phyloP scores from a whole-genome alignment of 1,284 basidiomycete species.

The Phylloboletellus chloephorus region DNA sequence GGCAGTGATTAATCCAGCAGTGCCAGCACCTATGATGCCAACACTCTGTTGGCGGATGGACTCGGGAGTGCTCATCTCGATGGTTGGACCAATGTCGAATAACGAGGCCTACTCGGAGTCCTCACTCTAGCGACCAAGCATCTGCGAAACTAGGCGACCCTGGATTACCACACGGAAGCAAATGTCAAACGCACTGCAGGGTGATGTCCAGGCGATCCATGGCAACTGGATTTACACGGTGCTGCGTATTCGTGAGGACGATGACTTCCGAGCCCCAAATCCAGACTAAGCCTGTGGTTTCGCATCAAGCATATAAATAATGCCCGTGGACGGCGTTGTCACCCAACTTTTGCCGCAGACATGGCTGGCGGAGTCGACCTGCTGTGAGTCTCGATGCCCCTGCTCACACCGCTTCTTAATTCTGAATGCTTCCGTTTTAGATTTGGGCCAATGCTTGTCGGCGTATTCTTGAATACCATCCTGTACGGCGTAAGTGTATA shows the following conservation, averaged over 20 bases:
- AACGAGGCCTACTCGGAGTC: no score
- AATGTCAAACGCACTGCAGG: not conserved
- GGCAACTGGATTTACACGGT: not conserved
- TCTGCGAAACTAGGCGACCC: no score
- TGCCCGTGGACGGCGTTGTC: no score
- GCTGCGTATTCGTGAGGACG: no score
- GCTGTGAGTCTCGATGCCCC: constrained; percentile 4
- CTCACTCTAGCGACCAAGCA: no score
- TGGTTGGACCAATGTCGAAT: no score
- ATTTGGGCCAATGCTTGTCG: constrained; percentile 44
- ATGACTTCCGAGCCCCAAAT: no score
- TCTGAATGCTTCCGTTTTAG: constrained; percentile 25
- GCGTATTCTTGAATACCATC: constrained; percentile 42
- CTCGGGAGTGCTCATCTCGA: constrained; percentile 1
- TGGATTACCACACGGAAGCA: no score
- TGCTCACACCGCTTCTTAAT: not conserved
- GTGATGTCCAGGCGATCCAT: no score
- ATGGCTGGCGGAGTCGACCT: constrained; percentile 1
- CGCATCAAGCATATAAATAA: no score
- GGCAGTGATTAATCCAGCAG: constrained; percentile 55
- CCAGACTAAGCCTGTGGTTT: no score
- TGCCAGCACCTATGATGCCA: constrained; percentile 52
- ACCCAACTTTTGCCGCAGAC: constrained; percentile 1
- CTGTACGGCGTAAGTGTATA: constrained; percentile 39
- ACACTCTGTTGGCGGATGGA: constrained; percentile 25